Evolutionary conservation across 345 rosid genomes (phyloP), one percentile per base, ranked within the genome.

Genomic region (Physaria fendleri): DNA sequence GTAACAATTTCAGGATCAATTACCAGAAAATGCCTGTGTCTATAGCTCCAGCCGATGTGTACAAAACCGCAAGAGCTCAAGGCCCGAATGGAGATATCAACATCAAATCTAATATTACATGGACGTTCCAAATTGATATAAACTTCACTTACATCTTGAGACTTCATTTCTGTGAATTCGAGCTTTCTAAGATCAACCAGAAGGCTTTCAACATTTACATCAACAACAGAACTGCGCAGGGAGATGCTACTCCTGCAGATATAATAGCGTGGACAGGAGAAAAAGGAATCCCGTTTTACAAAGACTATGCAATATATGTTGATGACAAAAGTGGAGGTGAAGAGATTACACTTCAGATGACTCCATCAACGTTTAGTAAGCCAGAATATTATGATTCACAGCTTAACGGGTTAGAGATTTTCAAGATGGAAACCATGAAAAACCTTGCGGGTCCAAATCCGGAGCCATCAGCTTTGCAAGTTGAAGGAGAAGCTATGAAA

Each of bases 391-490:
- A 48, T 23, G 85, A 86, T 40, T 64, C 88, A 0, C 30, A 71
- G 12, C 77, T 88, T 15, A 92, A 81, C 42, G 93, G 93, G 7
- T n/a, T 88, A 16, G 95, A 92, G 76, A 71, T 92, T 25, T 84
- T 88, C 74, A 88, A 91, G 80, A 73, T 85, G 33, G 75, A 63
- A 10, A 46, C 61, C 12, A 61, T 23, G 28, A 73, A 68, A 51
- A 82, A 70, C 54, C 62, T 93, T 32, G 94, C 85, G 1, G 91
- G 95, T 17, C 79, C 73, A 4, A 87, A 89, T 70, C 92, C 95
- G 0, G 34, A 77, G 64, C 72, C 72, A 5, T 85, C 95, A 0
- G 61, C 64, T 9, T 63, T 86, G 83, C 84, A 79, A 32, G 73
- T 66, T 8, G 29, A 66, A 33, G 69, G 71, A 4, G 61, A 58